Percentiles rank a stretch among this genome's conserved stretches.
Conservation (phyloP, 176 grass and related monocot genomes). For the barley (Hordeum vulgare) region DNA sequence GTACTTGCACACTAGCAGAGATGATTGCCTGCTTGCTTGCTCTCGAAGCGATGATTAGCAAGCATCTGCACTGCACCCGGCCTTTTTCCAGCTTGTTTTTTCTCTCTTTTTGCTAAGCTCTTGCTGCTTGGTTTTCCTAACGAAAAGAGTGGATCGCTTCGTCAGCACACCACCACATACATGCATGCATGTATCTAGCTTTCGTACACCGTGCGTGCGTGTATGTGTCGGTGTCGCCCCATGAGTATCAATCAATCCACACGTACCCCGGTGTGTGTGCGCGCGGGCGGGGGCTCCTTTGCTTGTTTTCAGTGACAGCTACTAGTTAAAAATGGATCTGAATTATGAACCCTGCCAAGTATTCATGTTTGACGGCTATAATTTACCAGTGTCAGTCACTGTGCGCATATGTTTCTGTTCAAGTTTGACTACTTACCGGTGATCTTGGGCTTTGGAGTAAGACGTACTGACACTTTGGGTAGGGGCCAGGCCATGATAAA, state of each 20-base stretch:
- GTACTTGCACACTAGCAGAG: background rate
- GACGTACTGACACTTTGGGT: background rate
- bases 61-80: background rate
- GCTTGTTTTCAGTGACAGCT: slow-evolving; percentile 25
- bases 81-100: background rate
- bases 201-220: background rate
- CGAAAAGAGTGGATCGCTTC: background rate
- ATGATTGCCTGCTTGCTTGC: slow-evolving; percentile 24
- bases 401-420: background rate
- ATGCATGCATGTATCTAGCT: background rate
- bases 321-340: background rate
- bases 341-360: background rate
- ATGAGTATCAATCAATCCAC: background rate
- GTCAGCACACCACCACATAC: background rate
- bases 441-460: too few species aligned
- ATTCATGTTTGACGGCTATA: background rate
- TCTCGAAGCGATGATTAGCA: slow-evolving; percentile 10
- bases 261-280: background rate
- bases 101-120: background rate
- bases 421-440: background rate
- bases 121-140: background rate
- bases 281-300: background rate
- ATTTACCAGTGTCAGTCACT: too few species aligned
- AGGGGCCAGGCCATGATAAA: background rate
- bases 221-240: background rate